Evolutionary conservation across 169 alveolate species (phyloP).

Genomic region (Eimeria falciformis): DNA sequence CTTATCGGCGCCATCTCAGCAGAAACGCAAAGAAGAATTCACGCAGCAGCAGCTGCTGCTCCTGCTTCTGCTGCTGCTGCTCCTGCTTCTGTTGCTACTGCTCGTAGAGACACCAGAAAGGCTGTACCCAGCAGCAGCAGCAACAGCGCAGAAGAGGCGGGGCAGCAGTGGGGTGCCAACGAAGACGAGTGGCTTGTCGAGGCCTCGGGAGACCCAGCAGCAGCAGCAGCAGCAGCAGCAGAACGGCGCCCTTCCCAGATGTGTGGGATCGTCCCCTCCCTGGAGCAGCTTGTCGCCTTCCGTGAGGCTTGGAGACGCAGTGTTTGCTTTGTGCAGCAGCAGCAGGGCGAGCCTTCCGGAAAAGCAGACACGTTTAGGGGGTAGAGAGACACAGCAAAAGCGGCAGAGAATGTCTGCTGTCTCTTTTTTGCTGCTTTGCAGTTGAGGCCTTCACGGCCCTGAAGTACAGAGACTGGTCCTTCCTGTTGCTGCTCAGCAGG

Average conservation of each 20-base stretch:
- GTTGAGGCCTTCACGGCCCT: conserved; percentile 46
- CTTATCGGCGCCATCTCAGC: conserved; percentile 32
- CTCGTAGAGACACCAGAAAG: neutral
- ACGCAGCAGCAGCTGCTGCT: conserved; percentile 18
- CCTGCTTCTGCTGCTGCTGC: neutral
- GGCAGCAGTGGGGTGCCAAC: neutral
- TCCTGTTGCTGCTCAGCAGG: conserved; percentile 36
- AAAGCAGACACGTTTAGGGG: neutral
- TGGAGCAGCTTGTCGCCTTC: conserved; percentile 55
- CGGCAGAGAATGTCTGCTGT: neutral
- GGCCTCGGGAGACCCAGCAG: conserved; percentile 30
- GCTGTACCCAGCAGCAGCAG: neutral
- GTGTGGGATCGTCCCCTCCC: neutral
- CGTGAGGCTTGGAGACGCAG: conserved; percentile 1
- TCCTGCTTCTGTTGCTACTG: no score
- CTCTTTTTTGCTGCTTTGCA: neutral
- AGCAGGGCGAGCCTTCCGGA: neutral
- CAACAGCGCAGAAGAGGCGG: neutral
- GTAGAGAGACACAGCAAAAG: neutral
- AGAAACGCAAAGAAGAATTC: conserved; percentile 21
- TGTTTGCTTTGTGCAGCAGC: neutral
- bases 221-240: conserved; percentile 4
- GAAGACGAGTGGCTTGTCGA: conserved; percentile 7
- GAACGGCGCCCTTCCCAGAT: neutral
- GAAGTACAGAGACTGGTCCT: conserved; percentile 64